Evolutionary conservation across 768 basidiomycete species (phyloP).

Genomic region (Podaxis carcinomalis): DNA sequence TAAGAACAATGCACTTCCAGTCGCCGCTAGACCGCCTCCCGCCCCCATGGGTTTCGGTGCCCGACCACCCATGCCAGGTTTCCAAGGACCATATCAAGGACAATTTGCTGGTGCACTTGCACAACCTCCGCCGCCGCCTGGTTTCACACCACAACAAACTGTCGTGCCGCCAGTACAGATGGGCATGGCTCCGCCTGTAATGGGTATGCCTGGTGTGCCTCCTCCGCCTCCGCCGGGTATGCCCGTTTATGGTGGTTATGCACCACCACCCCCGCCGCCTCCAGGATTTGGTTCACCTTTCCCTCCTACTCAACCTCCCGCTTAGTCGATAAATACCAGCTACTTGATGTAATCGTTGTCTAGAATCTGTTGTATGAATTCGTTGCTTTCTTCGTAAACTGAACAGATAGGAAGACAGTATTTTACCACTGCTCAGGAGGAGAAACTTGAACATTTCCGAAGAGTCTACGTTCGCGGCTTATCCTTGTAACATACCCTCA

Average conservation of each 20-base stretch:
- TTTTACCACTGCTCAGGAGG: no score
- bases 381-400: not conserved
- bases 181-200: constrained; percentile 31
- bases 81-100: constrained; percentile 79
- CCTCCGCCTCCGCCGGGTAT: constrained; percentile 27
- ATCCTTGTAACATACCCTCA: not conserved
- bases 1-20: constrained; percentile 89
- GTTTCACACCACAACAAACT: constrained; percentile 72
- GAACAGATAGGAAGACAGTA: not conserved
- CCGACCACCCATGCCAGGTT: constrained; percentile 64
- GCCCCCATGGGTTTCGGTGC: constrained; percentile 71
- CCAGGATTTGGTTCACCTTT: constrained; percentile 55
- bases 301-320: constrained; percentile 32
- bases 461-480: no score
- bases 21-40: constrained; percentile 69
- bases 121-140: constrained; percentile 75
- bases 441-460: not conserved
- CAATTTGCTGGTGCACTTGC: constrained; percentile 90
- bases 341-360: not conserved
- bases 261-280: constrained; percentile 50
- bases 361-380: constrained; percentile 2
- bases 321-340: constrained; percentile 15
- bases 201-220: constrained; percentile 25
- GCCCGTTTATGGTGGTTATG: constrained; percentile 21
- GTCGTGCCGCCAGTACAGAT: constrained; percentile 50